Percentiles rank a stretch among this genome's conserved stretches.
Conservation (phyloP, 306 rosid genomes). For the Vigna angularis region DNA sequence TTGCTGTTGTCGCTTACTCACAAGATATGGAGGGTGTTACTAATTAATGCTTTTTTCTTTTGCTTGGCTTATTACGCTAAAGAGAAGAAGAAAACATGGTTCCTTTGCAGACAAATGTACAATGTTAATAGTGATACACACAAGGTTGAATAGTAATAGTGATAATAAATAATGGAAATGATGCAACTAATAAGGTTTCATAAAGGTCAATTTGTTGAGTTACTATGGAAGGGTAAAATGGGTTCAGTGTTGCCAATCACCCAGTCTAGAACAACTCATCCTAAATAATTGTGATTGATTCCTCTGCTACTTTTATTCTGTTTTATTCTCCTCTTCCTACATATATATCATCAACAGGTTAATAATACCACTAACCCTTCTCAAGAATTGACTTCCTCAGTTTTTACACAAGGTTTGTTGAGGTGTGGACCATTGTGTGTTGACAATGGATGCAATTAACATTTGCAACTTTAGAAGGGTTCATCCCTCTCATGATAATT, state of each 20-base stretch:
- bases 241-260: not conserved
- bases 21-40: not conserved
- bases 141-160: no score
- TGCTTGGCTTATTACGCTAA: no score
- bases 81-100: no score
- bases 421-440: conserved; percentile 41
- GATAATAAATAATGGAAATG: no score
- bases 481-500: no score
- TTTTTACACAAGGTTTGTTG: not conserved
- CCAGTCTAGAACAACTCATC: not conserved
- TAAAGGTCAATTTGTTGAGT: not conserved
- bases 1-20: conserved; percentile 55
- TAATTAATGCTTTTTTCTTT: no score
- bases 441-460: conserved; percentile 25
- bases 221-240: not conserved
- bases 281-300: conserved; percentile 6
- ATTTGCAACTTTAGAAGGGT: not conserved
- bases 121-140: no score
- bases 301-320: not conserved
- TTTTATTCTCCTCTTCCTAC: not conserved
- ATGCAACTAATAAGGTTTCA: not conserved
- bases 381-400: not conserved
- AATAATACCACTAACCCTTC: not conserved
- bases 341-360: not conserved
- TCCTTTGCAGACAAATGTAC: no score